Evolutionary conservation across 352 stramenopile genomes (phyloP).

Genomic region (Pythium diclinum): DNA sequence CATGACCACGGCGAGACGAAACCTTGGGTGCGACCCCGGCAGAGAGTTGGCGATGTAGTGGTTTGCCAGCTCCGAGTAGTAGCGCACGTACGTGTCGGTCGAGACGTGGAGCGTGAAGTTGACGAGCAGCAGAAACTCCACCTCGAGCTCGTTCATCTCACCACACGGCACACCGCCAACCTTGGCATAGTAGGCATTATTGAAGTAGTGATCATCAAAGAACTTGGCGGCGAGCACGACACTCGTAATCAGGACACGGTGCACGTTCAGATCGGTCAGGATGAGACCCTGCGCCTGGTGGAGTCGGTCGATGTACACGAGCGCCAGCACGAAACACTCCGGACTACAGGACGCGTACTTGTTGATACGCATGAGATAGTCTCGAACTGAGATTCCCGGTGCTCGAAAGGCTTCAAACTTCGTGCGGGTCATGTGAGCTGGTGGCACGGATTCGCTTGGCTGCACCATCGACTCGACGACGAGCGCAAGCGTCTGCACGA

Average conservation of each 20-base stretch:
- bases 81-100: conserved; percentile 87
- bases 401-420: conserved; percentile 87
- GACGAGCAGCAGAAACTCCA: conserved; percentile 97
- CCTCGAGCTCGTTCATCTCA: conserved; percentile 97
- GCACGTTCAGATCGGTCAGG: conserved; percentile 96
- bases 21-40: conserved; percentile 37
- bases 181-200: conserved; percentile 99
- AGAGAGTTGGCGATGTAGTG: conserved; percentile 78
- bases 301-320: conserved; percentile 99
- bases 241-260: conserved; percentile 97
- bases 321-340: conserved; percentile 97
- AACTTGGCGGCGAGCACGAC: conserved; percentile 98
- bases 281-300: conserved; percentile 96
- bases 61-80: conserved; percentile 89
- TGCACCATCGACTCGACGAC: conserved; percentile 83
- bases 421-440: conserved; percentile 58
- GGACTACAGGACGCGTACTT: conserved; percentile 98
- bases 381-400: conserved; percentile 75
- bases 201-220: conserved; percentile 99
- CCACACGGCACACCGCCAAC: conserved; percentile 89
- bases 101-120: conserved; percentile 97
- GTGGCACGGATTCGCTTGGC: conserved; percentile 47
- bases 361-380: conserved; percentile 91
- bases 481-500: conserved; percentile 74
- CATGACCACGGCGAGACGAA: conserved; percentile 66